Conservation (phyloP, 352 stramenopile genomes). For the Globisporangium nagaii region DNA sequence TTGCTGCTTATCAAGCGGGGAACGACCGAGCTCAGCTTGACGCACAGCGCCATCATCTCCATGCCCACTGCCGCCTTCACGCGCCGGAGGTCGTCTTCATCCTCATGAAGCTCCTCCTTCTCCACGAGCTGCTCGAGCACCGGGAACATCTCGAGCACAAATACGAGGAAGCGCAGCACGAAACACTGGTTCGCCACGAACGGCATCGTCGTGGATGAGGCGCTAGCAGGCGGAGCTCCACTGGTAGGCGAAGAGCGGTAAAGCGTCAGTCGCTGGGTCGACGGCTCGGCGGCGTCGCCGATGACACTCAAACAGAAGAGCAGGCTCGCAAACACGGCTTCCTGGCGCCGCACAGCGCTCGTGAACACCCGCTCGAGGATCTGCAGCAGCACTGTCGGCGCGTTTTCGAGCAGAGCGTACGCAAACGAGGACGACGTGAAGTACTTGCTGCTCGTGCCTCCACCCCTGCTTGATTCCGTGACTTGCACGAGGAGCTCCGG, state of each 20-base stretch:
- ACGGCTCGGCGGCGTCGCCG: conserved; percentile 27
- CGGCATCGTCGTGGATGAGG: not conserved
- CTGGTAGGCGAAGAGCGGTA: conserved; percentile 6
- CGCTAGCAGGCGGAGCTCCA: not conserved
- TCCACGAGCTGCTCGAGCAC: conserved; percentile 42
- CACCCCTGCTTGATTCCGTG: not conserved
- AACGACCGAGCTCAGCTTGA: conserved; percentile 42
- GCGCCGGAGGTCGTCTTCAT: conserved; percentile 50
- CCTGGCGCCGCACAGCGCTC: conserved; percentile 37
- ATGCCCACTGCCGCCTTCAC: conserved; percentile 39
- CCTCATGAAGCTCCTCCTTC: conserved; percentile 64
- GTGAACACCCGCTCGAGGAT: conserved; percentile 60
- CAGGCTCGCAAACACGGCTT: conserved; percentile 45
- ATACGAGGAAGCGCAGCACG: conserved; percentile 54
- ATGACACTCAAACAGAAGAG: conserved; percentile 53
- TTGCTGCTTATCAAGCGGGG: conserved; percentile 9
- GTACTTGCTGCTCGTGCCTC: not conserved
- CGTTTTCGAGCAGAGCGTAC: conserved; percentile 30
- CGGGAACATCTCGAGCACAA: conserved; percentile 53
- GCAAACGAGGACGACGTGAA: conserved; percentile 45
- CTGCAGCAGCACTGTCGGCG: conserved; percentile 35
- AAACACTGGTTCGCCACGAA: conserved; percentile 40
- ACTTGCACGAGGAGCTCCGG: conserved; percentile 51
- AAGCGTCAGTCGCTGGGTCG: conserved; percentile 25
- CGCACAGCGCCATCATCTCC: conserved; percentile 45